phyloP scores from a whole-genome alignment of 108 stramenopile genomes.

The Chaetoceros muelleri region DNA sequence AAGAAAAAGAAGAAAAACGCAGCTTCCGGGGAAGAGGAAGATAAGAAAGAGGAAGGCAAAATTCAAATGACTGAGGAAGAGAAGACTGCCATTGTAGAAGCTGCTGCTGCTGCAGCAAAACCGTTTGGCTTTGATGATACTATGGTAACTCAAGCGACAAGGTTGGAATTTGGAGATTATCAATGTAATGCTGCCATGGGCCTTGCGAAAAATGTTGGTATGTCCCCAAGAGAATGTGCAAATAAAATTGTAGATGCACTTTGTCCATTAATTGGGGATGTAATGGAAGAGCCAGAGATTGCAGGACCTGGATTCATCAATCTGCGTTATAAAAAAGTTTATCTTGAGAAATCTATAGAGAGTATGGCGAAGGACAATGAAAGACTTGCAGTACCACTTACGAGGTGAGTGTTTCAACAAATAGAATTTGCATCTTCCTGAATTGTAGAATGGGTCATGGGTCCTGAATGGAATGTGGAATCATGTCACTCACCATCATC shows the following conservation, averaged over 20 bases:
- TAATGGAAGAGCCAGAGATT: conserved; percentile 81
- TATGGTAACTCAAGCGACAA: conserved; percentile 74
- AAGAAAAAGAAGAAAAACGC: conserved; percentile 48
- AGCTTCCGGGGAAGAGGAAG: conserved; percentile 11
- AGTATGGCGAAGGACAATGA: conserved; percentile 58
- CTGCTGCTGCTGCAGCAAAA: conserved; percentile 42
- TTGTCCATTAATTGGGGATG: conserved; percentile 34
- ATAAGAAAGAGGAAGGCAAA: conserved; percentile 13
- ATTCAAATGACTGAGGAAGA: conserved; percentile 45
- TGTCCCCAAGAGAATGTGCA: conserved; percentile 65
- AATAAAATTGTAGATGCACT: conserved; percentile 54
- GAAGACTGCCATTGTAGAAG: conserved; percentile 35
- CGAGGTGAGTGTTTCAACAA: conserved; percentile 24
- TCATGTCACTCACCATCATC: background rate
- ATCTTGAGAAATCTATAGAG: conserved; percentile 39
- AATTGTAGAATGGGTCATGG: no score
- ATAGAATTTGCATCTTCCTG: background rate
- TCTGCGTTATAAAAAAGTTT: conserved; percentile 60
- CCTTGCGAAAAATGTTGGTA: conserved; percentile 28
- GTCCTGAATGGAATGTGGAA: background rate
- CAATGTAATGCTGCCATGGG: conserved; percentile 90
- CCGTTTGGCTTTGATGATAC: conserved; percentile 53
- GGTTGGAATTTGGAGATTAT: conserved; percentile 86
- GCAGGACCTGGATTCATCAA: conserved; percentile 93
- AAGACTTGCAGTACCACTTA: conserved; percentile 47